Percentiles rank a stretch among this genome's conserved stretches.
Evolutionary conservation across 2,329 filamentous ascomycete genomes (phyloP).

Genomic region (Trichophyton verrucosum): DNA sequence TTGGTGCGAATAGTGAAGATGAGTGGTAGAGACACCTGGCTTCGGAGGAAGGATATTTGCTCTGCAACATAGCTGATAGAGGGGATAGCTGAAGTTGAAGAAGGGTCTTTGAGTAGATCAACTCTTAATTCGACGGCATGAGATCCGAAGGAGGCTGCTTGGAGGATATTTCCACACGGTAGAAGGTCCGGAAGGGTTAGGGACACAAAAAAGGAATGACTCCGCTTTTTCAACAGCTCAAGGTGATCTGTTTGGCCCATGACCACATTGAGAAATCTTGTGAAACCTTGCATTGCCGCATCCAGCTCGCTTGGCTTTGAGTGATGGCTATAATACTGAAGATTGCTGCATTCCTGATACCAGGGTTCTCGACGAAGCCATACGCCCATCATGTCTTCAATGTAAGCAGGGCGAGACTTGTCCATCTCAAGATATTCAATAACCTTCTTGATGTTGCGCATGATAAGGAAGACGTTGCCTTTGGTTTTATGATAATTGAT

Average conservation of each 20-base stretch:
- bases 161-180: conserved; percentile 51
- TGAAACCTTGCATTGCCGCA: conserved; percentile 54
- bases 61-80: conserved; percentile 64
- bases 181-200: conserved; percentile 68
- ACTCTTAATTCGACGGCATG: conserved; percentile 93
- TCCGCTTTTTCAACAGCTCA: conserved; percentile 48
- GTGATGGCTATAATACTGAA: conserved; percentile 76
- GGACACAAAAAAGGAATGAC: conserved; percentile 82
- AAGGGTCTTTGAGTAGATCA: conserved; percentile 68
- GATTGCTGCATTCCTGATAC: conserved; percentile 88
- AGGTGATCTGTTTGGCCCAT: conserved; percentile 48
- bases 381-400: conserved; percentile 81
- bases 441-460: conserved; percentile 75
- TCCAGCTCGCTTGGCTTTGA: conserved; percentile 40
- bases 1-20: conserved; percentile 85
- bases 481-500: conserved; percentile 59
- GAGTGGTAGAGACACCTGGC: conserved; percentile 59
- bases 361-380: conserved; percentile 80
- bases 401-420: conserved; percentile 82
- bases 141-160: conserved; percentile 64
- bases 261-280: conserved; percentile 57
- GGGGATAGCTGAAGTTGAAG: conserved; percentile 44
- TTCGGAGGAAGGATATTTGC: conserved; percentile 69
- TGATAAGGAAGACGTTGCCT: conserved; percentile 75
- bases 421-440: conserved; percentile 81